Evolutionary conservation across 2,329 filamentous ascomycete species (phyloP), one percentile per base, ranked within the genome.

Genomic region (Sporothrix brunneoviolacea): DNA sequence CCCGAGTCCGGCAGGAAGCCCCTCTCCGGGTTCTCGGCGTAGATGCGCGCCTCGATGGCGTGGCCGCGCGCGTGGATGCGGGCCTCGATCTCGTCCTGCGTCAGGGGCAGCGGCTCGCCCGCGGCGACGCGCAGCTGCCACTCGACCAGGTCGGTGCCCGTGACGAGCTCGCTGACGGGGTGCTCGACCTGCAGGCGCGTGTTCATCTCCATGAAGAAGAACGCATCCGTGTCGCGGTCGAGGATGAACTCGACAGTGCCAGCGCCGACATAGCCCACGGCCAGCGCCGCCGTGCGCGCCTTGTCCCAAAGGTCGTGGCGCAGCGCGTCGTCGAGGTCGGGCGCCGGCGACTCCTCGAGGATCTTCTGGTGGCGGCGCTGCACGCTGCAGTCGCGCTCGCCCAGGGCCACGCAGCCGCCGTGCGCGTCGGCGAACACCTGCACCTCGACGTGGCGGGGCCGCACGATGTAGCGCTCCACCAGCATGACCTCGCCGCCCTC

Each of bases 1-100:
- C 93, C 93, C 0, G 93, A 96, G 64, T 96, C 91, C 0, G 93
- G 93, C 56, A 96, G 84, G 69, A 98, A 98, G 50, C 90, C 90
- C 66, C 79, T 87, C 59, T 88, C 86, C 1, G 93, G 93, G 61
- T 91, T 95, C 67, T 98, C 93, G 8, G 93, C 93, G 65, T 98
- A 98, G 59, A 98, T 95, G 52, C 93, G 80, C 15, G 91, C 91
- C 72, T 98, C 93, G 54, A 98, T 94, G 10, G 91, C 93, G 61
- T 91, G 88, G 2, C 93, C 93, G 40, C 83, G 77, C 57, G 77
- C 75, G 30, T 75, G 74, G 65, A 98, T 97, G 56, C 82, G 76
- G 37, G 67, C 80, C 41, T 91, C 88, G 38, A 97, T 86, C 60
- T 80, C 70, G 27, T 69, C 69, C 58, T 82, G 79, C 1, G 71